phyloP scores from a whole-genome alignment of 352 stramenopile genomes.

The Blastocystis sp. region DNA sequence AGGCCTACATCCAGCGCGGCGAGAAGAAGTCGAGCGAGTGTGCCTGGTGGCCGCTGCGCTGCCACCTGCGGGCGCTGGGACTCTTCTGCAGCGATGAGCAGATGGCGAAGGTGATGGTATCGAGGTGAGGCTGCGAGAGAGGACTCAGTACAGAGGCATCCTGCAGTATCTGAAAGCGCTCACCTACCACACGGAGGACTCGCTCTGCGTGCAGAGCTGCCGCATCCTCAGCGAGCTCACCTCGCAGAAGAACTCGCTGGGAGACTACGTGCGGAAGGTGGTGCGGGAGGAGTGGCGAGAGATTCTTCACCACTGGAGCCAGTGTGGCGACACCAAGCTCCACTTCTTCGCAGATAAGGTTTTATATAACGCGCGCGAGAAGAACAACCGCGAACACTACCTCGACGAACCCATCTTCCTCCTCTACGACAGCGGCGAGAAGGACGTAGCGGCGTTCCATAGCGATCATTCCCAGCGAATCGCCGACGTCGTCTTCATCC shows the following conservation, averaged over 20 bases:
- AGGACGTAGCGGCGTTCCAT: neutral
- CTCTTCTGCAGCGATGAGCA: constrained; percentile 34
- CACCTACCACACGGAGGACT: constrained; percentile 14
- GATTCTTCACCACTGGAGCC: constrained; percentile 6
- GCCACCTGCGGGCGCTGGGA: neutral
- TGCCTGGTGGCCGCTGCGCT: constrained; percentile 12
- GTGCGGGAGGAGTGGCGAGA: neutral
- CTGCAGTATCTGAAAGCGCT: constrained; percentile 10
- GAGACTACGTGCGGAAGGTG: neutral
- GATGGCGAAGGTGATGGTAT: neutral
- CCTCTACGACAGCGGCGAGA: constrained; percentile 7
- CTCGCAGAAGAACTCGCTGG: neutral
- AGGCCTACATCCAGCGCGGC: neutral
- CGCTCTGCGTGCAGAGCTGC: constrained; percentile 21
- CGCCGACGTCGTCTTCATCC: constrained; percentile 71
- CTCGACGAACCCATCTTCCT: constrained; percentile 43
- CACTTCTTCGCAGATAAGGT: constrained; percentile 49
- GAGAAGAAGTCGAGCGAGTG: constrained; percentile 11
- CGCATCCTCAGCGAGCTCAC: neutral
- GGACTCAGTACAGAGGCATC: neutral
- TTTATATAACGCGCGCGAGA: neutral
- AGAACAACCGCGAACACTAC: neutral
- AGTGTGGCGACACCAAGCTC: neutral
- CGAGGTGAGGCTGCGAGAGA: neutral
- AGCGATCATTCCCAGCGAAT: neutral